Evolutionary conservation across 306 rosid genomes (phyloP), one percentile per base, ranked within the genome.

Genomic region (Calophaca sinica): DNA sequence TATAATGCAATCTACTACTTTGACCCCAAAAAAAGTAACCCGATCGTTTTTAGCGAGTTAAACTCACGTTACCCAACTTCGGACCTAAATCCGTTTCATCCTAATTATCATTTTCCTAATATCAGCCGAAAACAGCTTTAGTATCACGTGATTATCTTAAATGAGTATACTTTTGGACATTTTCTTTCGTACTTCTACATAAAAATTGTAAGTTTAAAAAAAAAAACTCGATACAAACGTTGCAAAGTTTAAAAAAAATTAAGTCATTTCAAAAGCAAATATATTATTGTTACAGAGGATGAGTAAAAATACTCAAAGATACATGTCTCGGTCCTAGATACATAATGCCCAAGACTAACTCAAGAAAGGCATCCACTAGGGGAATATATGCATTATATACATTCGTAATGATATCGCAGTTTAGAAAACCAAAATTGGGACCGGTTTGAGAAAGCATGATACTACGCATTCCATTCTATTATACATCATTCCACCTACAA

Each of bases 401-500:
- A 52, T 20, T 62, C n/a, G 26, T 13, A 73, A 62, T n/a, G 13
- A 42, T 36, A 69, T 48, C 61, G 62, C 52, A 41, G 7, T 7
- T 15, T 14, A 41, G 48, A 8, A 46, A 65, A 11, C 59, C 41
- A 64, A 74, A 74, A 46, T 20, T 54, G 55, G 44, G 70, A 50
- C 78, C 52, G 33, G 50, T 31, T 49, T 9, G 41, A 72, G 14
- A 36, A 39, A 36, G 14, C 6, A 54, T 72, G 41, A 55, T 46
- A 62, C 48, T 55, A 68, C 54, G 8, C 50, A 73, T 57, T 38
- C 55, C 71, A 66, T 49, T 62, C 68, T 46, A 62, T 52, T 59
- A 73, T 77, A 84, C 72, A 73, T 55, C 32, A 11, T 29, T 62
- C 55, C 57, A n/a, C 49, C 82, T 77, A 74, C 32, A 62, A 65